Evolutionary conservation across 306 rosid genomes (phyloP).

Genomic region (Acmispon strigosus): DNA sequence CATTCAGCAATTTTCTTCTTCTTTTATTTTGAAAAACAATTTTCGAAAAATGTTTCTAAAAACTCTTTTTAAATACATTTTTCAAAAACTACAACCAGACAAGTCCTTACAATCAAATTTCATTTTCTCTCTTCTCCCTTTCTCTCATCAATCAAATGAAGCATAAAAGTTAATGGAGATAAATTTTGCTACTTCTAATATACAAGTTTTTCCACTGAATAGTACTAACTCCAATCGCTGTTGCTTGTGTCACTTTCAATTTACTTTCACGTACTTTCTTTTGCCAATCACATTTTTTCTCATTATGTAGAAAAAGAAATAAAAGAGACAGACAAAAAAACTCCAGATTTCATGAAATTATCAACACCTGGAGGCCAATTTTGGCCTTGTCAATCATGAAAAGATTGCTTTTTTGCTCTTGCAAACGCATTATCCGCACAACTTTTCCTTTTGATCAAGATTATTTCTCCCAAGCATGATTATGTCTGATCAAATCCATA

Average conservation of each 20-base stretch:
- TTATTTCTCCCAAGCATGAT: conserved; percentile 29
- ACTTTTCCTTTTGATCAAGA: conserved; percentile 35
- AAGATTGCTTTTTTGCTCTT: conserved; percentile 12
- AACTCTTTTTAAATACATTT: no score
- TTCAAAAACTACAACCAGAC: no score
- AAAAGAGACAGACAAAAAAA: neutral
- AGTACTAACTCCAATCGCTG: conserved; percentile 6
- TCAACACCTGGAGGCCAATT: neutral
- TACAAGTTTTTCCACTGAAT: neutral
- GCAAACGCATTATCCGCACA: conserved; percentile 28
- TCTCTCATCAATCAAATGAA: no score
- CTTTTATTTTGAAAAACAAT: no score
- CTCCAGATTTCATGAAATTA: conserved; percentile 12
- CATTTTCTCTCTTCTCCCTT: no score
- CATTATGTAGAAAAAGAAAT: neutral
- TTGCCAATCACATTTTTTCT: neutral
- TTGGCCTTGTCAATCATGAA: conserved; percentile 19
- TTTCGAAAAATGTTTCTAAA: no score
- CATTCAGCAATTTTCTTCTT: no score
- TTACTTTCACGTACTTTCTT: neutral
- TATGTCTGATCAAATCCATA: conserved; percentile 40
- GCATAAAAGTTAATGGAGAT: no score
- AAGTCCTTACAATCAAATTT: no score
- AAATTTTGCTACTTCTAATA: no score
- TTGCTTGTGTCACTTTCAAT: conserved; percentile 18